Percentiles rank a stretch among this genome's conserved stretches.
These are phyloP conservation scores for Boletus vinaceobasis DNA, from an alignment of 768 basidiomycete genomes.

Conservation along the genomic window DNA sequence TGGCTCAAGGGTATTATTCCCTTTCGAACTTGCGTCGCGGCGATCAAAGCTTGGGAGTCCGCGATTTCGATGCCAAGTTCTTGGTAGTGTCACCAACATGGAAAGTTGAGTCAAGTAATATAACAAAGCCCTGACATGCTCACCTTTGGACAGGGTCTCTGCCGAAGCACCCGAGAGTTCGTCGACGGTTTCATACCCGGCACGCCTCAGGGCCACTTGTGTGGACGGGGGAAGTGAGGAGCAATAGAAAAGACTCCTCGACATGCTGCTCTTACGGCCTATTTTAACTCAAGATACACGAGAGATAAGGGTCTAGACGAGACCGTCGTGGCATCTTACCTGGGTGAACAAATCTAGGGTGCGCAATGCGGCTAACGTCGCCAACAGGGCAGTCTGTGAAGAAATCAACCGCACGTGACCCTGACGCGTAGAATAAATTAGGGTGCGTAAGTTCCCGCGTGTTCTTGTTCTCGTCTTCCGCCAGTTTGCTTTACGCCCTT, in stretches of 20 bases:
- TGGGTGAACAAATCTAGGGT: background rate
- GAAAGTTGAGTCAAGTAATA: background rate
- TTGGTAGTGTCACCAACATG: slow-evolving; percentile 22
- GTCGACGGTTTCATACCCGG: slow-evolving; percentile 56
- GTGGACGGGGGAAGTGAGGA: slow-evolving; percentile 42
- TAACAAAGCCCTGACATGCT: background rate
- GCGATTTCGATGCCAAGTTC: slow-evolving; percentile 49
- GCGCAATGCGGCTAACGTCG: background rate
- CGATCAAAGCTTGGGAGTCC: slow-evolving; percentile 46
- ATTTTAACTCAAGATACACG: background rate
- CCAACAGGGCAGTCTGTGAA: background rate
- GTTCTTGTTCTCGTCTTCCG: slow-evolving; percentile 25
- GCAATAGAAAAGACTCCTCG: slow-evolving; percentile 45
- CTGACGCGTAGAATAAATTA: slow-evolving; percentile 30
- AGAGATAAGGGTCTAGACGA: background rate
- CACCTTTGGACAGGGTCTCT: slow-evolving; percentile 52
- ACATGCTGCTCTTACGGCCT: slow-evolving; percentile 23
- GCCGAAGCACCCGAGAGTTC: slow-evolving; percentile 46
- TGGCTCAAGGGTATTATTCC: slow-evolving; percentile 43
- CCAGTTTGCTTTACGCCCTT: slow-evolving; percentile 27
- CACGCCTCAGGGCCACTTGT: slow-evolving; percentile 43
- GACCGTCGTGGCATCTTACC: slow-evolving; percentile 8
- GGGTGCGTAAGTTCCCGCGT: slow-evolving; percentile 23
- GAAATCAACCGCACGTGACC: slow-evolving; percentile 27
- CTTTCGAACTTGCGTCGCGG: slow-evolving; percentile 36